Evolutionary conservation across 495 filamentous ascomycete species (phyloP), one percentile per base, ranked within the genome.

Genomic region (Hypomontagnella monticulosa): DNA sequence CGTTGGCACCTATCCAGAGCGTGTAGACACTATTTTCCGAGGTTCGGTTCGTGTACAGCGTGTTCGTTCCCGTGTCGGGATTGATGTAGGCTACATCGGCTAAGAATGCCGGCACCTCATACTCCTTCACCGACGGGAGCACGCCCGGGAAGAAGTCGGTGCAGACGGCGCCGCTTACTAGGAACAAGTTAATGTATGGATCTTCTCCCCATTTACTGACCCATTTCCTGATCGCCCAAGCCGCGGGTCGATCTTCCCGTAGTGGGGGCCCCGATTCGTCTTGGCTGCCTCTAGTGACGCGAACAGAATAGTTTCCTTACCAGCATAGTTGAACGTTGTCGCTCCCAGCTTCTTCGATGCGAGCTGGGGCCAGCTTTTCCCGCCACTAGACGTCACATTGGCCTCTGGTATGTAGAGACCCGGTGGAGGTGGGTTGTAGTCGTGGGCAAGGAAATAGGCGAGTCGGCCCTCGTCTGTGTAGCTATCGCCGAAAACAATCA

Each of bases 1-100:
- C 90, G 67, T 92, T 93, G 51, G 89, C 91, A 0, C 91, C 90
- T 65, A 92, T 91, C 89, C 88, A 93, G 34, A 92, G 83, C 0
- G 86, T 78, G 63, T 90, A 92, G 4, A 91, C 87, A 2, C 88
- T 89, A 59, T 86, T 85, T n/a, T 80, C 68, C 14, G 79, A 57
- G 0, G 76, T 79, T 47, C 84, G 79, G 49, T 78, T 73, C 23
- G 83, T 75, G 73, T 86, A 89, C 12, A 81, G 63, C 3, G 80
- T 66, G 32, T 79, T 79, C 56, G 77, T 80, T 7, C 67, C 71
- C 6, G 77, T 74, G 1, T 67, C 46, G 16, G 69, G 27, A 55
- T 76, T 71, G 33, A 63, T 61, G 57, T 77, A 84, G 10, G 75
- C 67, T 27, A 78, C 76, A 53, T 93, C 90, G 11, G 85, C 84